phyloP scores from a whole-genome alignment of 2,329 filamentous ascomycete species.

The Neofusicoccum kwambonambiense region DNA sequence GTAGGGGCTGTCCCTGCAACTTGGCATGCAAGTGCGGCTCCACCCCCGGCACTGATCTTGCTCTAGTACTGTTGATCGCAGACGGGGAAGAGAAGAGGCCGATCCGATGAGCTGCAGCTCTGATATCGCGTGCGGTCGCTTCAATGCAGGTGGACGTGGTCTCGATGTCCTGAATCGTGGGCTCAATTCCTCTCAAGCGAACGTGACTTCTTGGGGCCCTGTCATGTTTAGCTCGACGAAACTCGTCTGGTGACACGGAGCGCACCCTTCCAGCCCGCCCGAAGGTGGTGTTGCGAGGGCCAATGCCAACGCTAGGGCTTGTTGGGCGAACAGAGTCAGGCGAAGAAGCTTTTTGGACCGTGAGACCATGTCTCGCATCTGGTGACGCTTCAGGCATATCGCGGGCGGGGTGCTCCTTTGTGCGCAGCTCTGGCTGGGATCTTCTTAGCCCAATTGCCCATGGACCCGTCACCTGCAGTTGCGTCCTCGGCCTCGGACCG shows the following conservation, averaged over 20 bases:
- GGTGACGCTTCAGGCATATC: neutral
- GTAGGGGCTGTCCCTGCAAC: constrained; percentile 15
- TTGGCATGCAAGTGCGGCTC: neutral
- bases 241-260: neutral
- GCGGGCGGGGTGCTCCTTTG: neutral
- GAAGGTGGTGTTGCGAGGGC: neutral
- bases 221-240: neutral
- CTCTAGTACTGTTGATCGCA: neutral
- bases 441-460: neutral
- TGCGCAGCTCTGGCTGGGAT: neutral
- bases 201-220: neutral
- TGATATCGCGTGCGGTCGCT: neutral
- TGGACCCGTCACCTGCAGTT: neutral
- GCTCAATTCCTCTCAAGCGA: neutral
- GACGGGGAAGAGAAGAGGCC: neutral
- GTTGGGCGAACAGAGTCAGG: neutral
- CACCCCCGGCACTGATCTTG: neutral
- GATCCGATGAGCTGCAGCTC: neutral
- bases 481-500: neutral
- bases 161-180: neutral
- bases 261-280: neutral
- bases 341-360: neutral
- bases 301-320: constrained; percentile 11
- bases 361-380: neutral
- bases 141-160: constrained; percentile 1